A percentile compares a stretch with the other conserved stretches of the same genome.
Conservation (phyloP, 305 asterid genomes). For the Fraxinus dipetala region DNA sequence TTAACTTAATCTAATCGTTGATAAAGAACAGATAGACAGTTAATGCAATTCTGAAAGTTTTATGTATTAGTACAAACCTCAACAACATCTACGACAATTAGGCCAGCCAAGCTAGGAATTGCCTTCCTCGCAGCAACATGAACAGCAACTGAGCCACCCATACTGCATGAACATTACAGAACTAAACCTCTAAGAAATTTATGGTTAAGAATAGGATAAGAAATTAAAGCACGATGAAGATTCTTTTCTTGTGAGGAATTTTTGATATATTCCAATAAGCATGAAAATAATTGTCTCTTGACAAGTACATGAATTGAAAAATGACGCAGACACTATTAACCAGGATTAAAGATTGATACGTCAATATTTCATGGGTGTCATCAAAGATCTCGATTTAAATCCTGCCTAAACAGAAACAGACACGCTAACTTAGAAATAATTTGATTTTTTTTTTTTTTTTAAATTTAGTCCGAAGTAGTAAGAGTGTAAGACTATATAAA, state of each 20-base stretch:
- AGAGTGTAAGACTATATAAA: background rate
- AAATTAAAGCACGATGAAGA: background rate
- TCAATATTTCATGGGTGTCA: background rate
- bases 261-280: background rate
- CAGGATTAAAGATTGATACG: background rate
- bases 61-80: constrained; percentile 52
- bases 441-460: background rate
- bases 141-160: constrained; percentile 96
- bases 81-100: constrained; percentile 94
- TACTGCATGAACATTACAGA: constrained; percentile 41
- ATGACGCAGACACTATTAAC: constrained; percentile 3
- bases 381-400: background rate
- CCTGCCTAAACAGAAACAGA: constrained; percentile 13
- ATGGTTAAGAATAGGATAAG: background rate
- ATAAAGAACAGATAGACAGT: background rate
- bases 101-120: constrained; percentile 73
- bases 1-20: constrained; percentile 4
- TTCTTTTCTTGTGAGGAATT: background rate
- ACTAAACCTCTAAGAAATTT: constrained; percentile 6
- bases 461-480: background rate
- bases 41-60: background rate
- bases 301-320: background rate
- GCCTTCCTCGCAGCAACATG: constrained; percentile 81
- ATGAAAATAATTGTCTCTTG: background rate
- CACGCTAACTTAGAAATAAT: background rate